These are phyloP conservation scores for Didymella lethalis DNA, from an alignment of 2,329 filamentous ascomycete species.

Conservation along the genomic window DNA sequence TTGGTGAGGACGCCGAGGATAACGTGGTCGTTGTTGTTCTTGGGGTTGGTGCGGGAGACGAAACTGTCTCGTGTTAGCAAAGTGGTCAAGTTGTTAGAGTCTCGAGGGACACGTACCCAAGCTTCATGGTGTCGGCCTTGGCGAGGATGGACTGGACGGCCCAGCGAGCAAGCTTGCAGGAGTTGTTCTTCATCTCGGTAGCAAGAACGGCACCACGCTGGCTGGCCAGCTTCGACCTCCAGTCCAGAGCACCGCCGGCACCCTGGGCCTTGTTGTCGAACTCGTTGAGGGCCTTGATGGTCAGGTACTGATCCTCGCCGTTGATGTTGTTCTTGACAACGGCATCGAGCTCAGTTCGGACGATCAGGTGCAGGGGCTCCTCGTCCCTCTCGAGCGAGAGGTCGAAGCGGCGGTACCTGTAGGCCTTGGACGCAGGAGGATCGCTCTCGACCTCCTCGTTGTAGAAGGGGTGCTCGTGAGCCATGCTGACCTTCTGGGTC, in stretches of 20 bases:
- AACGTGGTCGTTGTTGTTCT: slow-evolving; percentile 91
- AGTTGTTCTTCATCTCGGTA: slow-evolving; percentile 99
- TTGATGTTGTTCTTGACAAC: slow-evolving; percentile 93
- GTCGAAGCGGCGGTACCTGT: slow-evolving; percentile 98
- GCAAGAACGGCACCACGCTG: slow-evolving; percentile 97
- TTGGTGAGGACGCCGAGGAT: slow-evolving; percentile 95
- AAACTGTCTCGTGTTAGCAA: slow-evolving; percentile 67
- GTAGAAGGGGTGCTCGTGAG: slow-evolving; percentile 96
- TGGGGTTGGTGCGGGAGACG: slow-evolving; percentile 92
- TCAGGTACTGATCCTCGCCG: slow-evolving; percentile 89
- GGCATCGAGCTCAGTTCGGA: slow-evolving; percentile 94
- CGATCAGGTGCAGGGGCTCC: slow-evolving; percentile 89
- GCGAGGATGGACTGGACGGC: slow-evolving; percentile 96
- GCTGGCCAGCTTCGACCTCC: slow-evolving; percentile 91
- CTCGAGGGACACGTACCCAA: slow-evolving; percentile 70
- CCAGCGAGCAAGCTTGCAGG: slow-evolving; percentile 97
- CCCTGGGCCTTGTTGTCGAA: slow-evolving; percentile 98
- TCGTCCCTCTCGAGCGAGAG: slow-evolving; percentile 89
- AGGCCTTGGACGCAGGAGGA: slow-evolving; percentile 92
- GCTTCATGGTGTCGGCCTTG: slow-evolving; percentile 98
- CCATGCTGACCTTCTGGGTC: slow-evolving; percentile 79
- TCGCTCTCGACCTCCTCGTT: slow-evolving; percentile 91
- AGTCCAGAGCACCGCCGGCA: slow-evolving; percentile 93
- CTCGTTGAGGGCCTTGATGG: slow-evolving; percentile 97
- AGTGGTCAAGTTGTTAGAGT: background rate